Conservation (phyloP, 1,284 basidiomycete species). For the Trametes versicolor region DNA sequence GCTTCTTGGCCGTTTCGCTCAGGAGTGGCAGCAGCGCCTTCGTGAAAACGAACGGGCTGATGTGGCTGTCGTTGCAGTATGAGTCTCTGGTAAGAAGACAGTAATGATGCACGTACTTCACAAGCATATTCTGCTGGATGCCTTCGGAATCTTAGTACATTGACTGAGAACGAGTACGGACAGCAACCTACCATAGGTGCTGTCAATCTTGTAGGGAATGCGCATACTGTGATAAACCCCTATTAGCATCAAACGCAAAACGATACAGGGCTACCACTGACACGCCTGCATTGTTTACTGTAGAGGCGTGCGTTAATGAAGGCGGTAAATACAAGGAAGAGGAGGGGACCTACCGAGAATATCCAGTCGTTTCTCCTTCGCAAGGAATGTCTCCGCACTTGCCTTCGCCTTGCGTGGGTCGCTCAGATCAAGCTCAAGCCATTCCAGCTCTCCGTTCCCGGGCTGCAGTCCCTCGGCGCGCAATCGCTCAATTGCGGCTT, state of each 20-base stretch:
- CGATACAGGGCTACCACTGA: slow-evolving; percentile 36
- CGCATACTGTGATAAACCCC: slow-evolving; percentile 36
- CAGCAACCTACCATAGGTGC: slow-evolving; percentile 19
- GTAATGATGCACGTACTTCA: slow-evolving; percentile 50
- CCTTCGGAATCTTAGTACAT: slow-evolving; percentile 17
- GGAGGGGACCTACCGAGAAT: slow-evolving; percentile 45
- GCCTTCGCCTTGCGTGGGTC: slow-evolving; percentile 54
- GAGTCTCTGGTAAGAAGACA: background rate
- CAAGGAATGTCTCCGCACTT: slow-evolving; percentile 57
- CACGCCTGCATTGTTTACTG: slow-evolving; percentile 63
- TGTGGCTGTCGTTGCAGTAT: slow-evolving; percentile 46
- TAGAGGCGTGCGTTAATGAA: background rate
- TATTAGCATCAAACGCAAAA: background rate
- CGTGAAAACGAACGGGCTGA: slow-evolving; percentile 60
- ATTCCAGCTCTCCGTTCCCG: slow-evolving; percentile 52
- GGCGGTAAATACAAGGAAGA: background rate
- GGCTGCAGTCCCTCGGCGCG: slow-evolving; percentile 45
- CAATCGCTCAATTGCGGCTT: slow-evolving; percentile 49
- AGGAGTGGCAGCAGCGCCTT: slow-evolving; percentile 58
- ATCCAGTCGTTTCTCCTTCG: slow-evolving; percentile 58
- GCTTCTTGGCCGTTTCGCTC: slow-evolving; percentile 53
- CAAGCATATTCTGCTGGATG: slow-evolving; percentile 51
- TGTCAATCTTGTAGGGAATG: slow-evolving; percentile 33
- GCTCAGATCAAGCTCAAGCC: slow-evolving; percentile 57
- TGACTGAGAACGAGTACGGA: background rate